phyloP scores from a whole-genome alignment of 305 asterid genomes.

The Fraxinus platypoda region DNA sequence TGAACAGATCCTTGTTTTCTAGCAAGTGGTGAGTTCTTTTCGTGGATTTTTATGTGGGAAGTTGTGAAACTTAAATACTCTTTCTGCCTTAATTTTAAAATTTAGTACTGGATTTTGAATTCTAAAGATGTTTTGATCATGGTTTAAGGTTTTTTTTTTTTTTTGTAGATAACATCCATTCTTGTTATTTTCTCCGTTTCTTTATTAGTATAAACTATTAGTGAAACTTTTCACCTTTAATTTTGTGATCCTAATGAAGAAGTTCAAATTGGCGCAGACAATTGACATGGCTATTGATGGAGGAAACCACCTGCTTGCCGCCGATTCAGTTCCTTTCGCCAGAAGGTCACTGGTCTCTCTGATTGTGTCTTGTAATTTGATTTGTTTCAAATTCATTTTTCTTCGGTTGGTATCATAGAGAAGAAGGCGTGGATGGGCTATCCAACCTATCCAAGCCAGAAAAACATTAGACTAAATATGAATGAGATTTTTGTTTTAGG shows the following conservation, averaged over 20 bases:
- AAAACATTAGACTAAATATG: not conserved
- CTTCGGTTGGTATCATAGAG: not conserved
- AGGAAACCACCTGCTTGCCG: slow-evolving; percentile 31
- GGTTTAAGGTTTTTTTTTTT: not conserved
- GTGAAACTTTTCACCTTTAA: not conserved
- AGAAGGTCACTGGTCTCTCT: slow-evolving; percentile 41
- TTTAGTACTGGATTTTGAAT: not conserved
- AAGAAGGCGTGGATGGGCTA: not conserved
- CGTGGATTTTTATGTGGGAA: not conserved
- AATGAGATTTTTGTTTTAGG: too few species aligned
- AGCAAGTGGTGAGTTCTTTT: not conserved
- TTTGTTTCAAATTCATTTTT: not conserved
- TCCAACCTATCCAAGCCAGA: not conserved
- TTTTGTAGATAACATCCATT: not conserved
- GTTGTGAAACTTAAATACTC: not conserved
- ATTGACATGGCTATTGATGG: slow-evolving; percentile 22
- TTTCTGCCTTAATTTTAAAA: not conserved
- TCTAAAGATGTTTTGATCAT: not conserved
- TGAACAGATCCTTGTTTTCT: not conserved
- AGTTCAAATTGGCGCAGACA: slow-evolving; percentile 21
- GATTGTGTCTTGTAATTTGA: not conserved
- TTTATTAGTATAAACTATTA: not conserved
- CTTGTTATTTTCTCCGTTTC: not conserved
- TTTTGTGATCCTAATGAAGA: slow-evolving; percentile 17
- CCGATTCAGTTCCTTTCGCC: slow-evolving; percentile 42